Evolutionary conservation across 73 alveolate genomes (phyloP), one percentile per base, ranked within the genome.

Genomic region (Paramecium primaurelia): DNA sequence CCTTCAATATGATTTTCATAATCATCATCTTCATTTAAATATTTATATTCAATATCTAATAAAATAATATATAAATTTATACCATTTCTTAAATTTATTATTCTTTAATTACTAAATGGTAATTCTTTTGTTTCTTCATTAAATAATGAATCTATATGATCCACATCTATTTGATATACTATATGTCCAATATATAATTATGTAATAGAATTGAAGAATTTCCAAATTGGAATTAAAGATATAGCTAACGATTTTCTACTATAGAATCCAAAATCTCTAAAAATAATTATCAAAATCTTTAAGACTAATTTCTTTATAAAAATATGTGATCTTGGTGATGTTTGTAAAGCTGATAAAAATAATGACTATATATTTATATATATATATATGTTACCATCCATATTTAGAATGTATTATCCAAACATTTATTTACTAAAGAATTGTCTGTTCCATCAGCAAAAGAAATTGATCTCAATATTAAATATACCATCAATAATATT

Each of bases 381-480:
- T 20, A 47, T 80, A 34, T 71, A 47, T 30, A 9, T 22, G 49
- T 34, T 71, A 71, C 88, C 94, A 89, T 89, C 94, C 94, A 89
- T 71, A 71, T 83, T 71, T 89, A 36, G 44, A 71, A 89, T 8
- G 94, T 89, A 38, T 89, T 83, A 73, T 89, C 94, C 28, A 89
- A 73, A 51, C 94, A 89, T 47, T 64, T 45, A 25, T 51, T 64
- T 2, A 89, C 86, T 25, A 89, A 45, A 30, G 69, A 45, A 20
- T 89, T 89, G 16, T 89, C 94, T 0, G 92, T 49, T 4, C 94
- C 94, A 71, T 89, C 94, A 42, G 94, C 94, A 47, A 71, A 89
- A 6, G 94, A 77, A 12, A 89, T 71, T 37, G 94, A 89, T 47
- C 92, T 89, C 26, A 89, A 51, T 34, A 58, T 73, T 4, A 89